Evolutionary conservation across 2,329 filamentous ascomycete genomes (phyloP).

Genomic region (Fusarium sp.): DNA sequence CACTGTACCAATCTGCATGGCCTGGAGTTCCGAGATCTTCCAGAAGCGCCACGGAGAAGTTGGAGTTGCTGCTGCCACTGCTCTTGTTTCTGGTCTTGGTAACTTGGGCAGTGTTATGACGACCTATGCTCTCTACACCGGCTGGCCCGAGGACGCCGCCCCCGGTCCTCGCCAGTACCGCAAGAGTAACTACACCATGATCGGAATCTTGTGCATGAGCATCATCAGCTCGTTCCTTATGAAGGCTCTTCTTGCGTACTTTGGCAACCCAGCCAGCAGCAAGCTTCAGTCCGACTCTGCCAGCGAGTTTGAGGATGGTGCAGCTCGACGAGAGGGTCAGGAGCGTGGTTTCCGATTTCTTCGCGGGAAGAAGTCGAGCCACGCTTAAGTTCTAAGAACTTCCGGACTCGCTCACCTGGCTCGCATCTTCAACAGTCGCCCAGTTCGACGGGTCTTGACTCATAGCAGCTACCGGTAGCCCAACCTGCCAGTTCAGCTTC

Average conservation of each 20-base stretch:
- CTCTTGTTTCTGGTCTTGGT: conserved; percentile 86
- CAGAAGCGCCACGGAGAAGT: conserved; percentile 90
- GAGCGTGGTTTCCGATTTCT: conserved; percentile 67
- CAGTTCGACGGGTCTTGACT: conserved; percentile 8
- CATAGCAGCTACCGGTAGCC: conserved; percentile 45
- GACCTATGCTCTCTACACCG: conserved; percentile 88
- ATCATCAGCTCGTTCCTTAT: conserved; percentile 78
- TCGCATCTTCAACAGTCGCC: conserved; percentile 49
- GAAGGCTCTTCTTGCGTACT: conserved; percentile 70
- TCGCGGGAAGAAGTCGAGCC: conserved; percentile 49
- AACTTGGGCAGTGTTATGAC: conserved; percentile 89
- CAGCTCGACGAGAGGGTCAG: conserved; percentile 66
- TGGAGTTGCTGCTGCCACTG: conserved; percentile 86
- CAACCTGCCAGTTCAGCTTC: conserved; percentile 51
- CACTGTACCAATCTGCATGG: conserved; percentile 93
- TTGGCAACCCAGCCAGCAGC: conserved; percentile 64
- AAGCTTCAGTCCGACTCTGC: conserved; percentile 57
- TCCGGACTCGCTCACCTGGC: conserved; percentile 10
- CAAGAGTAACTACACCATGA: conserved; percentile 88
- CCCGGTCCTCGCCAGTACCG: conserved; percentile 77
- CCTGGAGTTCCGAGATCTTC: conserved; percentile 92
- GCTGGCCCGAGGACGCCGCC: conserved; percentile 82
- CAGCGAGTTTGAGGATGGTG: conserved; percentile 67
- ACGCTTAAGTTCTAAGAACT: conserved; percentile 34
- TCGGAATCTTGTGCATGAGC: conserved; percentile 83